Conservation (phyloP, 495 filamentous ascomycete species). For the Achaetomiella virescens region DNA sequence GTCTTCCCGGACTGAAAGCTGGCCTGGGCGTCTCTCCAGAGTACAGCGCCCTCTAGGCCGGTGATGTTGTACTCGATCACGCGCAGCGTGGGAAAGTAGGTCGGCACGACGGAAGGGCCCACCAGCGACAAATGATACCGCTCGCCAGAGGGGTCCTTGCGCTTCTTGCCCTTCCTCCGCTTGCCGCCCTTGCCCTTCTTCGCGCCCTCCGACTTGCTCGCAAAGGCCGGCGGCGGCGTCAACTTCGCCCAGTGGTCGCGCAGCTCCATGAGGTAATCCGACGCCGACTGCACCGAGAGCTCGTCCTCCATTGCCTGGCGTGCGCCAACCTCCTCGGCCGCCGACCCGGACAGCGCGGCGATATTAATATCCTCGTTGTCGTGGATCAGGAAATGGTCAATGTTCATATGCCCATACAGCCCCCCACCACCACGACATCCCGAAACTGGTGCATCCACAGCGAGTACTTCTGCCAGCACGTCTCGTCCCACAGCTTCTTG, state of each 20-base stretch:
- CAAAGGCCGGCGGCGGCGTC: constrained; percentile 47
- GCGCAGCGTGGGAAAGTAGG: constrained; percentile 82
- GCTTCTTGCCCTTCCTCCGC: constrained; percentile 40
- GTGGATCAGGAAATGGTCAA: constrained; percentile 94
- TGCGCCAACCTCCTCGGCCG: constrained; percentile 18
- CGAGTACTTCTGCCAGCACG: constrained; percentile 97
- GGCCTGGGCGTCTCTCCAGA: constrained; percentile 38
- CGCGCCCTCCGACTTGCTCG: constrained; percentile 31
- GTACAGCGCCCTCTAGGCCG: constrained; percentile 53
- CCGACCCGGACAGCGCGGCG: constrained; percentile 39
- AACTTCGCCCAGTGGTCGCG: constrained; percentile 71
- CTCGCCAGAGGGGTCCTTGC: constrained; percentile 61
- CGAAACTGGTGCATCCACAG: constrained; percentile 85
- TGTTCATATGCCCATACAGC: constrained; percentile 97
- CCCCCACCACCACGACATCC: constrained; percentile 72
- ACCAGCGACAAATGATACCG: constrained; percentile 76
- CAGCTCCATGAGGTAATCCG: constrained; percentile 74
- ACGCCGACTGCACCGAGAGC: constrained; percentile 56
- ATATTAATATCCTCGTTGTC: constrained; percentile 71
- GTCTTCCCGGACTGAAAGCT: background rate
- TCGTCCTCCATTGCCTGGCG: constrained; percentile 46
- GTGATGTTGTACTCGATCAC: constrained; percentile 92
- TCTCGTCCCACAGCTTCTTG: constrained; percentile 83
- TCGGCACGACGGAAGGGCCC: constrained; percentile 81
- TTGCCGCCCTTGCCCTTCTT: constrained; percentile 28